Conservation (phyloP, 345 rosid genomes). For the Eucalyptus erythrocorys region DNA sequence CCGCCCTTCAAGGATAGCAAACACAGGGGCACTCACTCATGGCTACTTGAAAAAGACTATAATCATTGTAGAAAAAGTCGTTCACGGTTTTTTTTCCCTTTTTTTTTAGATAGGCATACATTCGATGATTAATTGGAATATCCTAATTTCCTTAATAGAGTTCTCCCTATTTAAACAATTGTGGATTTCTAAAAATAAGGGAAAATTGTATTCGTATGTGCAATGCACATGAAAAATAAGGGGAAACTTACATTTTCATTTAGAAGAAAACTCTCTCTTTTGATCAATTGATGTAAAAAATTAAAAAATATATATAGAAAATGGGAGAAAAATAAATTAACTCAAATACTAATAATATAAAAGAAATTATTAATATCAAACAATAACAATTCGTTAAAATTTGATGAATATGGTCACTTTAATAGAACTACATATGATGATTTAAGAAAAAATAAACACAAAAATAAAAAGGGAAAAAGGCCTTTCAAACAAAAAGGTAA, state of each 20-base stretch:
- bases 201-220: not conserved
- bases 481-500: not conserved
- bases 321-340: not conserved
- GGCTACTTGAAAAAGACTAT: not conserved
- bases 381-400: not conserved
- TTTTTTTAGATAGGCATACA: not conserved
- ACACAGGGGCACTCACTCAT: not conserved
- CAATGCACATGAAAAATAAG: not conserved
- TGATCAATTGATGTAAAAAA: not conserved
- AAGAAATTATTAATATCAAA: not conserved
- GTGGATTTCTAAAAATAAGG: not conserved
- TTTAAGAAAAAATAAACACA: not conserved
- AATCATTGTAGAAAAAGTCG: not conserved
- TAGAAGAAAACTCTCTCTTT: not conserved
- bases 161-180: not conserved
- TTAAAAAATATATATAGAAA: not conserved
- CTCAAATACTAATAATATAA: not conserved
- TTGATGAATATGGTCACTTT: not conserved
- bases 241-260: not conserved
- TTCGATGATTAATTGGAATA: not conserved
- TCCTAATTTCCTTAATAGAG: not conserved
- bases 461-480: not conserved
- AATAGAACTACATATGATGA: not conserved
- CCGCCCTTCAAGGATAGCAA: not conserved
- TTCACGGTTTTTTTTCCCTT: rapidly evolving